Base-by-base conservation (phyloP, 2,329 filamentous ascomycete species). In the Alternaria sp. region DNA sequence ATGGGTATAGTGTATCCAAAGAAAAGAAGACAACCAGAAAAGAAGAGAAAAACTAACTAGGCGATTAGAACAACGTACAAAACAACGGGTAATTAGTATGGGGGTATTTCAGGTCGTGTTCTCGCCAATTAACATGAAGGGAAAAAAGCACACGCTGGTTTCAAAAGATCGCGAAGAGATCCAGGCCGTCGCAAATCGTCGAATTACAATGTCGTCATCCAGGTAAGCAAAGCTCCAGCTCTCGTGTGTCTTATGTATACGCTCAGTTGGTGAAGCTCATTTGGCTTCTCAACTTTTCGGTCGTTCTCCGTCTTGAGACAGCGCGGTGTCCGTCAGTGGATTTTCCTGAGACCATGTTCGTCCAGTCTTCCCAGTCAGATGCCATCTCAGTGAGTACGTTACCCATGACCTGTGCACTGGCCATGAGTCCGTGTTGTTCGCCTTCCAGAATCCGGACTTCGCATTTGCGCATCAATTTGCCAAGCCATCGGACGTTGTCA, bases 371-470 rank as follows among this genome's bases (percentile, higher is more conserved):
- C 95, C 95, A 98, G 79, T 98, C 96, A 69, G 90, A 90, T 56
- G 92, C 91, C 74, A 99, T 97, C 82, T 99, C 96, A 80, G 93
- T 95, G 36, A 99, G 83, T n/a, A 98, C 91, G 19, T 90, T 89
- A 46, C 93, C 92, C 96, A 99, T 99, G 47, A 98, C 95, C 13
- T 85, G 85, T 0, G 96, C 94, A 69, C 91, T 96, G 1, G 96
- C 96, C 96, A 99, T 99, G 23, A 99, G 83, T 0, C 96, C 95
- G 76, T 99, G 96, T 4, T 94, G 93, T 79, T 99, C 95, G 6
- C 92, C 93, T 69, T 97, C 92, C 4, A 99, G 85, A 6, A 98
- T 89, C 6, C 95, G 86, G 13, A 99, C 93, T 78, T 98, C 96
- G 79, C 95, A 98, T 51, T 92, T 86, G 28, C 92, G 89, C 94